phyloP scores from a whole-genome alignment of 2,329 filamentous ascomycete species.

The Whalleya microplaca region DNA sequence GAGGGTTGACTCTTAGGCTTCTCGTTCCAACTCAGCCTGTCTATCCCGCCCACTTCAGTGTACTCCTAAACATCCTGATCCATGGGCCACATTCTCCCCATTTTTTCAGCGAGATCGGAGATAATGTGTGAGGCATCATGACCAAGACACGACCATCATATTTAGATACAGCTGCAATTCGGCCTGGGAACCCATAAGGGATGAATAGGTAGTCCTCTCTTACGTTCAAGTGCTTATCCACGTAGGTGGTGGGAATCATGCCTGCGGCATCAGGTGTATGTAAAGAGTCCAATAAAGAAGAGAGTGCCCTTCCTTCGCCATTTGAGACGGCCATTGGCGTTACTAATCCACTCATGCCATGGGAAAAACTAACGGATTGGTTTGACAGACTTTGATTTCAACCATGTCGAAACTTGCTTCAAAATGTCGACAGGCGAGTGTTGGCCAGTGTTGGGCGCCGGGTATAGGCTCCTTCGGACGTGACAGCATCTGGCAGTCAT shows the following conservation, averaged over 20 bases:
- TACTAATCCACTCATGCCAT: constrained; percentile 81
- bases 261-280: constrained; percentile 16
- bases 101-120: constrained; percentile 19
- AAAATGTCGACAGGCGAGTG: constrained; percentile 56
- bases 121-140: constrained; percentile 27
- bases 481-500: constrained; percentile 93
- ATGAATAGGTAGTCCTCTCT: constrained; percentile 24
- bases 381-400: constrained; percentile 68
- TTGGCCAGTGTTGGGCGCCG: constrained; percentile 79
- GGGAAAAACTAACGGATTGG: constrained; percentile 72
- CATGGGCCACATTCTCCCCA: constrained; percentile 27
- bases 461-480: constrained; percentile 83
- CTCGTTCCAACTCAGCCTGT: background rate
- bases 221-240: constrained; percentile 21
- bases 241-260: constrained; percentile 22
- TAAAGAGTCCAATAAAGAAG: constrained; percentile 20
- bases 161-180: constrained; percentile 20
- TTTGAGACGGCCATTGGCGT: constrained; percentile 65
- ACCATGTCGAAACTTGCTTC: constrained; percentile 26
- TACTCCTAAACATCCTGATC: constrained; percentile 26
- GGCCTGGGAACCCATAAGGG: constrained; percentile 21
- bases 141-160: constrained; percentile 22
- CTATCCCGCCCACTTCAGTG: constrained; percentile 25
- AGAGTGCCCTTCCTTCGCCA: constrained; percentile 23
- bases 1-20: background rate